These are phyloP conservation scores for Mucor indicus DNA, from an alignment of 371 early-diverging fungal species.

Conservation along the genomic window DNA sequence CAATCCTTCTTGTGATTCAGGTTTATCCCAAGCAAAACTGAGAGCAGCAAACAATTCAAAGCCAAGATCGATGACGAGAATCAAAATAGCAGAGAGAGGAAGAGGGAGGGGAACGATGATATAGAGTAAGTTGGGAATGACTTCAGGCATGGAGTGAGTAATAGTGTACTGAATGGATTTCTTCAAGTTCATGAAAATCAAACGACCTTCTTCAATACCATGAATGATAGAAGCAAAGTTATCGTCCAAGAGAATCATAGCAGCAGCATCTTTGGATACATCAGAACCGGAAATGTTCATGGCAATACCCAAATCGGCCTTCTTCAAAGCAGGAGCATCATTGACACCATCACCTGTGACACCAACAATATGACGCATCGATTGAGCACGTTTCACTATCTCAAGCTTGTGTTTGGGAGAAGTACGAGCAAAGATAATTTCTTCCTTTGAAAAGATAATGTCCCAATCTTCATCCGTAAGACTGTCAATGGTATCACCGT, in stretches of 20 bases:
- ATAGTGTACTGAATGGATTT: constrained; percentile 93
- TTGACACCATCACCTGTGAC: constrained; percentile 95
- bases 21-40: constrained; percentile 90
- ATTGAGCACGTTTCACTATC: constrained; percentile 41
- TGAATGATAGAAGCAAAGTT: constrained; percentile 88
- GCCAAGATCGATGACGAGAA: constrained; percentile 90
- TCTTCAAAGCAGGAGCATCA: constrained; percentile 92
- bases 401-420: constrained; percentile 53
- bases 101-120: constrained; percentile 88
- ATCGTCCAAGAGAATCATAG: constrained; percentile 96
- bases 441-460: constrained; percentile 32
- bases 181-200: constrained; percentile 93
- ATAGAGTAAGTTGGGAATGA: constrained; percentile 79
- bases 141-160: constrained; percentile 84
- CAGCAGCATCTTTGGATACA: constrained; percentile 95
- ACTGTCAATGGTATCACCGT: constrained; percentile 83
- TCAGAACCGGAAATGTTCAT: constrained; percentile 95
- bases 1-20: constrained; percentile 75
- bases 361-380: constrained; percentile 40
- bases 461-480: constrained; percentile 90
- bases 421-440: constrained; percentile 52
- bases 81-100: constrained; percentile 79
- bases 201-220: constrained; percentile 92
- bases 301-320: constrained; percentile 96
- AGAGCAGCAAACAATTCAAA: constrained; percentile 88